Conservation (phyloP, 2,329 filamentous ascomycete species). For the Diplocarpon rosae region DNA sequence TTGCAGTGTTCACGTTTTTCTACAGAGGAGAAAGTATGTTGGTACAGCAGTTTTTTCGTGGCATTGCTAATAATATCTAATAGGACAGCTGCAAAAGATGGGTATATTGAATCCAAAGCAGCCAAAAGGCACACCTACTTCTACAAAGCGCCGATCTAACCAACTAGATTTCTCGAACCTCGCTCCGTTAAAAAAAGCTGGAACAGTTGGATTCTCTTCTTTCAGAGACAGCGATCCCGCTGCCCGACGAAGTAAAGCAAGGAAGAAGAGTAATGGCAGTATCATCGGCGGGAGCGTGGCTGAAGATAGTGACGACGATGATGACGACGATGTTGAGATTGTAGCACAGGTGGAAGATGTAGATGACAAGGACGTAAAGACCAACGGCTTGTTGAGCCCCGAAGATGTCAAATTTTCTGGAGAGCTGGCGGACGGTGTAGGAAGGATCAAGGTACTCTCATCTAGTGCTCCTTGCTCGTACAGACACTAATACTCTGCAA, state of each 20-base stretch:
- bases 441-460: slow-evolving; percentile 62
- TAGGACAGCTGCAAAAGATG: slow-evolving; percentile 94
- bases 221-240: slow-evolving; percentile 64
- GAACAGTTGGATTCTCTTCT: slow-evolving; percentile 79
- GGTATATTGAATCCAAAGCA: slow-evolving; percentile 68
- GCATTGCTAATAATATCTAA: slow-evolving; percentile 11
- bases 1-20: slow-evolving; percentile 94
- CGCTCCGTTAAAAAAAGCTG: slow-evolving; percentile 72
- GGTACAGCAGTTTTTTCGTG: background rate
- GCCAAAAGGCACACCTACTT: slow-evolving; percentile 47
- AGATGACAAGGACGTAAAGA: slow-evolving; percentile 49
- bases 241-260: slow-evolving; percentile 44
- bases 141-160: slow-evolving; percentile 67
- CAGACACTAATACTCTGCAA: slow-evolving; percentile 22
- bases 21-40: slow-evolving; percentile 87
- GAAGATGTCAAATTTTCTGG: slow-evolving; percentile 64
- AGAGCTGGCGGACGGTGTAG: slow-evolving; percentile 69
- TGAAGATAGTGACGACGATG: slow-evolving; percentile 63
- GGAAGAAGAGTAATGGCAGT: slow-evolving; percentile 53
- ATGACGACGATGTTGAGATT: slow-evolving; percentile 58
- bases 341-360: slow-evolving; percentile 55
- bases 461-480: background rate
- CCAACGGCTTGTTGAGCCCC: slow-evolving; percentile 41
- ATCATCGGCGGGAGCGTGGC: slow-evolving; percentile 41
- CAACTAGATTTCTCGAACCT: slow-evolving; percentile 79